Conservation (phyloP, 2,329 filamentous ascomycete species). For the Diaporthe sp. region DNA sequence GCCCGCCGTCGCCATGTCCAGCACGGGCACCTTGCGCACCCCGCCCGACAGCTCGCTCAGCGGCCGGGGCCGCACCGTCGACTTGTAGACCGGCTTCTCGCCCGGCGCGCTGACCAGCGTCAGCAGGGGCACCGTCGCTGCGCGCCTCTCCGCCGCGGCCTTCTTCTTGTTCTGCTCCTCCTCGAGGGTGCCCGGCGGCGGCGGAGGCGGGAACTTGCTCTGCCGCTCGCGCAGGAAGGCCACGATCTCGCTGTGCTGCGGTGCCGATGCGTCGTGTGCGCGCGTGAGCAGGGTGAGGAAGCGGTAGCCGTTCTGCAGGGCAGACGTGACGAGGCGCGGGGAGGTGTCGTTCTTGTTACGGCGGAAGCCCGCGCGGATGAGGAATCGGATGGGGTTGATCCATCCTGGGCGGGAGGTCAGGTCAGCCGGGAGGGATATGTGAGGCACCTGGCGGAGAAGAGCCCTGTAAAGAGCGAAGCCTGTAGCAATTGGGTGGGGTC, state of each 20-base stretch:
- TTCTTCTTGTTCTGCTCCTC: not conserved
- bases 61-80: constrained; percentile 62
- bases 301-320: constrained; percentile 76
- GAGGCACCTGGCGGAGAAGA: constrained; percentile 71
- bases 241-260: constrained; percentile 58
- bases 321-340: constrained; percentile 70
- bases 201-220: constrained; percentile 50
- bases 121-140: constrained; percentile 44
- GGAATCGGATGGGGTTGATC: constrained; percentile 64
- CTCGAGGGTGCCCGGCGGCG: constrained; percentile 45
- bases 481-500: constrained; percentile 47
- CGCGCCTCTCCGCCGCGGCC: not conserved
- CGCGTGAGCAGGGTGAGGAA: constrained; percentile 58
- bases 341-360: constrained; percentile 71
- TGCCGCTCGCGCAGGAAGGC: constrained; percentile 54
- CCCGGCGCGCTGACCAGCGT: constrained; percentile 43
- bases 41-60: constrained; percentile 61
- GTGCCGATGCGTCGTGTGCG: constrained; percentile 53
- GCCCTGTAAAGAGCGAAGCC: constrained; percentile 81
- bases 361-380: constrained; percentile 74
- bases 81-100: constrained; percentile 62
- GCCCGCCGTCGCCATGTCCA: constrained; percentile 63
- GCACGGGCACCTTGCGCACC: constrained; percentile 68
- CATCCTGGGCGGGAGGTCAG: constrained; percentile 50
- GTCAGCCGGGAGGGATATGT: constrained; percentile 66